Evolutionary conservation across 1,139 yeast species (phyloP).

Genomic region (Wickerhamiella pararugosa): DNA sequence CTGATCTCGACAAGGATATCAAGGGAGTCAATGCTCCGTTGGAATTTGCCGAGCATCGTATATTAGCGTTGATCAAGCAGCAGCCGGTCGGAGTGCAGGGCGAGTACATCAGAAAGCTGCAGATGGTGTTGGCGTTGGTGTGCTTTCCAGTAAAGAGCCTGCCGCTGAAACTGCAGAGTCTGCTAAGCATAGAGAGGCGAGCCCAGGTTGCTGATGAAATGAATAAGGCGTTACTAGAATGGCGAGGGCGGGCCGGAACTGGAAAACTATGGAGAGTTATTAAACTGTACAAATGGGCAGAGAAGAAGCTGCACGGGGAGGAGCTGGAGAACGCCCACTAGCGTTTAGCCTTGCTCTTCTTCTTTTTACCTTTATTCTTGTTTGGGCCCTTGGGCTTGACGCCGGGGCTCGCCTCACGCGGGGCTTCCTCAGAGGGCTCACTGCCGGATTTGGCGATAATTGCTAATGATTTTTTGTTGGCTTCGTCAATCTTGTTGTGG

Average conservation of each 20-base stretch:
- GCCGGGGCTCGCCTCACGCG: background rate
- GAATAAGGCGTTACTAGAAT: slow-evolving; percentile 24
- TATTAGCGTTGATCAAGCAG: slow-evolving; percentile 5
- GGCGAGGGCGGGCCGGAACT: slow-evolving; percentile 23
- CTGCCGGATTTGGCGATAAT: background rate
- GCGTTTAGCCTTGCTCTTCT: slow-evolving; percentile 4
- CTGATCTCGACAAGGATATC: slow-evolving; percentile 10
- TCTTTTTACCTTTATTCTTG: slow-evolving; percentile 5
- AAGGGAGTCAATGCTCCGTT: slow-evolving; percentile 21
- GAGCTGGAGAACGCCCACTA: slow-evolving; percentile 13
- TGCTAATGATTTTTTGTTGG: slow-evolving; percentile 8
- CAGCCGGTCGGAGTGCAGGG: slow-evolving; percentile 12
- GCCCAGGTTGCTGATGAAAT: slow-evolving; percentile 26
- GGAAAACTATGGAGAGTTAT: slow-evolving; percentile 24
- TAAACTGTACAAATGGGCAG: slow-evolving; percentile 26
- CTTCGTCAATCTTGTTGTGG: slow-evolving; percentile 24
- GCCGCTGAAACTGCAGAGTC: slow-evolving; percentile 21
- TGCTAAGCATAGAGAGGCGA: slow-evolving; percentile 24
- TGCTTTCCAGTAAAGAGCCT: slow-evolving; percentile 25
- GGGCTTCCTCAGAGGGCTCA: background rate
- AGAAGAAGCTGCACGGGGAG: slow-evolving; percentile 18
- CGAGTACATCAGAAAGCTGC: slow-evolving; percentile 23
- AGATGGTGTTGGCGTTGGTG: slow-evolving; percentile 28
- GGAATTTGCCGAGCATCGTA: slow-evolving; percentile 24
- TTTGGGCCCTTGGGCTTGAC: slow-evolving; percentile 3